These are phyloP conservation scores for Hypomyces rosellus DNA, from an alignment of 2,329 filamentous ascomycete genomes.

Conservation along the genomic window DNA sequence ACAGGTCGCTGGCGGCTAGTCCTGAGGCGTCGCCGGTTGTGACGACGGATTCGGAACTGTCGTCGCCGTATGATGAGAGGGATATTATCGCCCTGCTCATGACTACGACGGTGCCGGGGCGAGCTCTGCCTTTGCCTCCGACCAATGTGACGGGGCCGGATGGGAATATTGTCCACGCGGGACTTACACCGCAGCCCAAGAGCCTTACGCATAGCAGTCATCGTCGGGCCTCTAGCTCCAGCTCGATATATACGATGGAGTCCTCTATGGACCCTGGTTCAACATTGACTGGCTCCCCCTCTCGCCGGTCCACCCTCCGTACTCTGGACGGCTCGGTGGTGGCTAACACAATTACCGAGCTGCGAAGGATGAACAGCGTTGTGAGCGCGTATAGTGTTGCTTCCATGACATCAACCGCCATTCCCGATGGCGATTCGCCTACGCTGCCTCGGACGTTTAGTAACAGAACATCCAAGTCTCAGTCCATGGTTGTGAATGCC, in stretches of 20 bases:
- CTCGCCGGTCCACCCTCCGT: conserved; percentile 15
- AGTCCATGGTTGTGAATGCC: neutral
- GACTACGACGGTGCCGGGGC: conserved; percentile 14
- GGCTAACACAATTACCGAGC: conserved; percentile 42
- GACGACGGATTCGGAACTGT: conserved; percentile 11
- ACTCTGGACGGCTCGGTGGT: conserved; percentile 20
- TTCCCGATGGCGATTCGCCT: conserved; percentile 29
- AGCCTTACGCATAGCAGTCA: conserved; percentile 15
- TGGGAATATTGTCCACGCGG: conserved; percentile 18
- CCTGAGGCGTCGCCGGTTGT: conserved; percentile 4
- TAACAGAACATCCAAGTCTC: neutral
- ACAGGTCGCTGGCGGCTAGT: conserved; percentile 10
- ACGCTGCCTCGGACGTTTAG: conserved; percentile 27
- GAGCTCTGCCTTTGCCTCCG: conserved; percentile 26
- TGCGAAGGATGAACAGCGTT: conserved; percentile 53
- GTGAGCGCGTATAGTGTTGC: conserved; percentile 39
- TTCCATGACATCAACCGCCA: conserved; percentile 27
- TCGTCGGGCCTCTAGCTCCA: conserved; percentile 19
- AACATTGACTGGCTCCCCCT: conserved; percentile 19
- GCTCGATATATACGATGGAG: conserved; percentile 20
- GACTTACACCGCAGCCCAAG: conserved; percentile 22
- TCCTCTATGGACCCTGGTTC: conserved; percentile 11
- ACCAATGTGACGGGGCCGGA: conserved; percentile 22
- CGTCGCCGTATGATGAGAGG: conserved; percentile 27
- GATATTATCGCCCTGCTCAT: conserved; percentile 28